Evolutionary conservation across 768 basidiomycete genomes (phyloP), one percentile per base, ranked within the genome.

Genomic region (Termitomyces sp.): DNA sequence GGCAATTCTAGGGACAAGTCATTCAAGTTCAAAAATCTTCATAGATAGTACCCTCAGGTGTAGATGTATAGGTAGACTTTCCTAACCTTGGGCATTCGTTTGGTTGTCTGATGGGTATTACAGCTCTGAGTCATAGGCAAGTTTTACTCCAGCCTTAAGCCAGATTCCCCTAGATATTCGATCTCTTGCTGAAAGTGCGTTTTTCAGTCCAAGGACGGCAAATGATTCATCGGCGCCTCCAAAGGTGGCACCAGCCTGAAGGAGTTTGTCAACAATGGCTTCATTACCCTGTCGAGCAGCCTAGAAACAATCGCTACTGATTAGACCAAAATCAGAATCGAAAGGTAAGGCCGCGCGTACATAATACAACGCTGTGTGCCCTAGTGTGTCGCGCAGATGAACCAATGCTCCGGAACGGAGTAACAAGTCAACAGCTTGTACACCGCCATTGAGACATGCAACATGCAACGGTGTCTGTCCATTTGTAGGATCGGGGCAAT

Each of bases 311-410:
- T 14, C 6, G n/a, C n/a, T n/a, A 8, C 18, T 20, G 3, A 36
- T 41, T n/a, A 29, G 14, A 29, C 27, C 10, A 27, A 51, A 12
- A 1, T 14, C 3, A n/a, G 18, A 6, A 4, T 27, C n/a, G 26
- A 20, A 39, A 7, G 12, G 10, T 20, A 10, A 10, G 9, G 2
- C 8, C 12, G 49, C 31, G 55, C 53, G 64, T 60, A 90, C 90
- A 70, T 92, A 89, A 70, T 93, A 94, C 16, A 94, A 74, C 3
- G 90, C 81, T 14, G 92, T 93, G 64, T 94, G 92, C 2, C 90
- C 93, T 46, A 94, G 76, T 1, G 71, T 67, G 68, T 95, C 93
- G 55, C 93, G 79, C 9, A 89, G 74, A 69, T 95, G 92, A 22
- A 94, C 92, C 14, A 92, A 74, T 1, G 92, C 90, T 5, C 92